Conservation (phyloP, 2,329 filamentous ascomycete genomes). For the Fusarium compactum region DNA sequence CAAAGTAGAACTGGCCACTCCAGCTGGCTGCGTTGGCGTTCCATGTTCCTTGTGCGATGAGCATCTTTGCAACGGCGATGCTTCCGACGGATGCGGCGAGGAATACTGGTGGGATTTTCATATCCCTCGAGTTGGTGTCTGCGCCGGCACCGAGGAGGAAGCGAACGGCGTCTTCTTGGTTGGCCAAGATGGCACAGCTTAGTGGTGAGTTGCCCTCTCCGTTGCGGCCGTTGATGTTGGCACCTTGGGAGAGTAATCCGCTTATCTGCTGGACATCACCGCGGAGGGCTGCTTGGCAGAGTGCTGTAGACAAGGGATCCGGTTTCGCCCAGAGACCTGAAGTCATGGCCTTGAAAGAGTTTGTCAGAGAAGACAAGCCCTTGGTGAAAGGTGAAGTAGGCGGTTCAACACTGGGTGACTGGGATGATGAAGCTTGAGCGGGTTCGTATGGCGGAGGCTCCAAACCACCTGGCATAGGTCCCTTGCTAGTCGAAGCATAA, state of each 20-base stretch:
- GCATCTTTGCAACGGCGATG: constrained; percentile 44
- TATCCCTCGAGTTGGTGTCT: constrained; percentile 38
- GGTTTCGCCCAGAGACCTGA: constrained; percentile 51
- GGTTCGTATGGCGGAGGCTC: constrained; percentile 47
- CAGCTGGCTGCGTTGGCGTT: constrained; percentile 48
- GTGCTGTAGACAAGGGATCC: constrained; percentile 53
- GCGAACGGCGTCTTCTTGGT: constrained; percentile 49
- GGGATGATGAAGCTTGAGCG: constrained; percentile 26
- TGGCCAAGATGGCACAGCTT: constrained; percentile 51
- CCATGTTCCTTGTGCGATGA: constrained; percentile 49
- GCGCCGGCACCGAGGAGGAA: constrained; percentile 52
- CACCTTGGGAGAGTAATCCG: constrained; percentile 52
- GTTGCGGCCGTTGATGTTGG: constrained; percentile 53
- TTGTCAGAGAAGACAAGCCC: constrained; percentile 48
- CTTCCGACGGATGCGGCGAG: constrained; percentile 50
- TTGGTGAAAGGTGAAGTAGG: constrained; percentile 31
- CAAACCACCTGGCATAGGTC: constrained; percentile 7
- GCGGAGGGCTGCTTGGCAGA: constrained; percentile 51
- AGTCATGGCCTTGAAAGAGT: constrained; percentile 54
- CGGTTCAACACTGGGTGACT: constrained; percentile 5
- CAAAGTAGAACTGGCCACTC: constrained; percentile 49
- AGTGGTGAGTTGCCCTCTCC: constrained; percentile 53
- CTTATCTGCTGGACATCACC: constrained; percentile 52
- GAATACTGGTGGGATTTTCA: constrained; percentile 51
- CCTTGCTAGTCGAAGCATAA: constrained; percentile 36